Conservation (phyloP, 148 eudicot species). For the Amaranthus hypochondriacus region DNA sequence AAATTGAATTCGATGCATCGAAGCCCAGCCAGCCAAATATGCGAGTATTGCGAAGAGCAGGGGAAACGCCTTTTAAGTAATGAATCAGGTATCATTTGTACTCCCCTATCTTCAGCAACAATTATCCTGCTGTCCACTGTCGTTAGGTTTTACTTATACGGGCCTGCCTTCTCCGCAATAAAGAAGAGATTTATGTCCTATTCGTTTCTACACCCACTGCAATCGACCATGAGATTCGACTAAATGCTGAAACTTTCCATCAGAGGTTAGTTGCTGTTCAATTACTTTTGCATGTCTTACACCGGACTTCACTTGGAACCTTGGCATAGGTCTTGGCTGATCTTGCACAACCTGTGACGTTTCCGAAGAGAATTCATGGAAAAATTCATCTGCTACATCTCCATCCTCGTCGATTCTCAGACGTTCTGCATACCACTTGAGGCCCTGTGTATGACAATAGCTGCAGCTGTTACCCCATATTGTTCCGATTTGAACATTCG, state of each 20-base stretch:
- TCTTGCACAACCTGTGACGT: conserved; percentile 24
- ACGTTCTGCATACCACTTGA: conserved; percentile 74
- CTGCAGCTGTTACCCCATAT: neutral
- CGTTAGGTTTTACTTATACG: neutral
- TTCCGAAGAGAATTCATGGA: conserved; percentile 44
- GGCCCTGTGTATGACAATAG: conserved; percentile 44
- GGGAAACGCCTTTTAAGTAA: neutral
- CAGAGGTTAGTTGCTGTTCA: conserved; percentile 35
- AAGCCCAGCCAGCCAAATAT: too few relatives aligned
- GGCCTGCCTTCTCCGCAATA: neutral
- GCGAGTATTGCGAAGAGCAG: neutral
- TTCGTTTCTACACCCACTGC: conserved; percentile 40
- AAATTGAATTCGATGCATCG: too few relatives aligned
- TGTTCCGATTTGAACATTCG: too few relatives aligned
- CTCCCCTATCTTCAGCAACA: neutral
- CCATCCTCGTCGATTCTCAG: conserved; percentile 91
- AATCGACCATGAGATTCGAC: conserved; percentile 57
- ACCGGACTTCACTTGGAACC: conserved; percentile 52
- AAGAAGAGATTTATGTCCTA: neutral
- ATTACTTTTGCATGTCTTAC: conserved; percentile 46
- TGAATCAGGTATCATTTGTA: neutral
- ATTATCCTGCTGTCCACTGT: neutral
- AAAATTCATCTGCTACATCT: conserved; percentile 89
- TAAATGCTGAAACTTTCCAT: conserved; percentile 58
- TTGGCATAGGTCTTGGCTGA: conserved; percentile 31